Percentiles rank a stretch among this genome's conserved stretches.
Conservation (phyloP, 306 rosid species). For the Cucurbita argyrosperma region DNA sequence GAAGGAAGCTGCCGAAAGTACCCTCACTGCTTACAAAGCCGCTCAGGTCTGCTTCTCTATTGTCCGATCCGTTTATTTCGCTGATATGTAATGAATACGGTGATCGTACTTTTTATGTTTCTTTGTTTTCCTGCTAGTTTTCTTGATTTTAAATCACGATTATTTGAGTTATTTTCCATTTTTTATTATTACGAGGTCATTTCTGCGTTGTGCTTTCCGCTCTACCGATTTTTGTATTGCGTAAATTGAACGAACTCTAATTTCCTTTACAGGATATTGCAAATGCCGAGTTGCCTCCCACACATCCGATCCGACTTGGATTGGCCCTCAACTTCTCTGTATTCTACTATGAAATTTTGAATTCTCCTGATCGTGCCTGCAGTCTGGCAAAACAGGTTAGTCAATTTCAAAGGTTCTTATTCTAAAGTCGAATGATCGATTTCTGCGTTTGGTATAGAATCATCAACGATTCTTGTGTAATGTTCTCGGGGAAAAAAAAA, state of each 20-base stretch:
- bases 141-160: not conserved
- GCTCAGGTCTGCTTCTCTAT: slow-evolving; percentile 53
- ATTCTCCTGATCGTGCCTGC: slow-evolving; percentile 99
- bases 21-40: slow-evolving; percentile 87
- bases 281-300: slow-evolving; percentile 78
- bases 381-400: slow-evolving; percentile 93
- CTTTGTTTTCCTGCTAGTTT: not conserved
- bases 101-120: not conserved
- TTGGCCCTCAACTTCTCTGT: slow-evolving; percentile 95
- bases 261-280: slow-evolving; percentile 69
- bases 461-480: not conserved
- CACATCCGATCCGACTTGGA: slow-evolving; percentile 97
- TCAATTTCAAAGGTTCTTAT: not conserved
- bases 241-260: not conserved
- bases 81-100: not conserved
- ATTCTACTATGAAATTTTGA: slow-evolving; percentile 85
- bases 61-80: not conserved
- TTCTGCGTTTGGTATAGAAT: not conserved
- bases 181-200: not conserved
- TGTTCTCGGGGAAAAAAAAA: not conserved
- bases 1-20: slow-evolving; percentile 95
- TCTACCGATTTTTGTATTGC: not conserved
- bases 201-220: not conserved
- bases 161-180: not conserved
- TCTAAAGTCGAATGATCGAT: not conserved